Conservation (phyloP, 768 basidiomycete genomes). For the Lentinula lateritia region DNA sequence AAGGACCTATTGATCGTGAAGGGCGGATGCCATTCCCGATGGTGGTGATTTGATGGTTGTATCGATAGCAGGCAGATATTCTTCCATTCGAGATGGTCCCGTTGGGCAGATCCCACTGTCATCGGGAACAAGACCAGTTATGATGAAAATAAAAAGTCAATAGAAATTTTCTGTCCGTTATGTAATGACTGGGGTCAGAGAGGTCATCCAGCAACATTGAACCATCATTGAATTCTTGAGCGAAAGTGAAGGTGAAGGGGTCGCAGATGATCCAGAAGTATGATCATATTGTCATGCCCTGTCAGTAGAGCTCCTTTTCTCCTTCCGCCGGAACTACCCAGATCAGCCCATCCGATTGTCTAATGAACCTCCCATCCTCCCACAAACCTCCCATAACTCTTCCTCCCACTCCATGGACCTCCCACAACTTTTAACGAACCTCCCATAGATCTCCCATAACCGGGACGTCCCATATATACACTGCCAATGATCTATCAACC, state of each 20-base stretch:
- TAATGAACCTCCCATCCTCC: too few relatives aligned
- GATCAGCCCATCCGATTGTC: too few relatives aligned
- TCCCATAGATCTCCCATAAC: too few relatives aligned
- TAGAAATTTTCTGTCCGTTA: slow-evolving; percentile 6
- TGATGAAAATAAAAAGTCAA: slow-evolving; percentile 7
- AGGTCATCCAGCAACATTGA: slow-evolving; percentile 28
- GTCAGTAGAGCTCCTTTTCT: too few relatives aligned
- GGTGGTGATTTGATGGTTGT: neutral
- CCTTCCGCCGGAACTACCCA: too few relatives aligned
- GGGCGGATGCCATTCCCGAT: neutral
- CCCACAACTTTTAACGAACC: too few relatives aligned
- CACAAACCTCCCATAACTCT: too few relatives aligned
- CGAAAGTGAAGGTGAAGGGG: slow-evolving; percentile 9
- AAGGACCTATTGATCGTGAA: neutral
- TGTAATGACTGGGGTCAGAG: slow-evolving; percentile 8
- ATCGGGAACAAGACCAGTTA: slow-evolving; percentile 1
- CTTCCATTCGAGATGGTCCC: slow-evolving; percentile 1
- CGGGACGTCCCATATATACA: too few relatives aligned
- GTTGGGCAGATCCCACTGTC: slow-evolving; percentile 1
- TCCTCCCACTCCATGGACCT: too few relatives aligned
- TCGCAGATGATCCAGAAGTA: neutral
- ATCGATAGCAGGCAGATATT: neutral
- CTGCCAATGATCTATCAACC: too few relatives aligned
- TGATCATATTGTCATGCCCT: too few relatives aligned
- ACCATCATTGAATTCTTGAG: slow-evolving; percentile 8